These are phyloP conservation scores for Bonia amplexicaulis DNA, from an alignment of 176 grass and related monocot species.

Conservation along the genomic window DNA sequence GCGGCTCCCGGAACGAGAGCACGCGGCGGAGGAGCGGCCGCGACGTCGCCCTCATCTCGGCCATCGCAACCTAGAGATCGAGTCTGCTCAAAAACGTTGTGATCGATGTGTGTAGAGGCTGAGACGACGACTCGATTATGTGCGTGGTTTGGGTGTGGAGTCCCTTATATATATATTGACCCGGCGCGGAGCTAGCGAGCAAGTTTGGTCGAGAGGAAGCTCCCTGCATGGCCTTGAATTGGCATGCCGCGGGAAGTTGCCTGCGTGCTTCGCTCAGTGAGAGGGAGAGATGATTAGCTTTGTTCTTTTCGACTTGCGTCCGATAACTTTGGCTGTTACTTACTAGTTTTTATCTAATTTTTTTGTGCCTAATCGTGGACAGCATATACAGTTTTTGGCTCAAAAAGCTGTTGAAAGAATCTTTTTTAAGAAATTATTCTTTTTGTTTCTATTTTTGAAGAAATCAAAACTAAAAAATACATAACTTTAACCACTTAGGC, in stretches of 20 bases:
- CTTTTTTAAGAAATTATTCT: too few species aligned
- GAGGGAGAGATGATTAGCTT: not conserved
- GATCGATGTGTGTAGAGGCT: not conserved
- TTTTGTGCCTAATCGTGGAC: fast-evolving
- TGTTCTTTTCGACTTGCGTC: too few species aligned
- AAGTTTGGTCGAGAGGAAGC: not conserved
- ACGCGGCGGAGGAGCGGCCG: constrained; percentile 34
- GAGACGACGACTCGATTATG: not conserved
- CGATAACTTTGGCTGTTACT: too few species aligned
- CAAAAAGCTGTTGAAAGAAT: too few species aligned
- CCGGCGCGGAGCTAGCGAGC: not conserved
- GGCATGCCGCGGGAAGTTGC: constrained; percentile 7
- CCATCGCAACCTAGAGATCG: constrained; percentile 9
- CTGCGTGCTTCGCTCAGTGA: not conserved
- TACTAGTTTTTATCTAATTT: too few species aligned
- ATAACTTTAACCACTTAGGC: too few species aligned
- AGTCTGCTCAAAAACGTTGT: not conserved
- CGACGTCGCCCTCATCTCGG: not conserved
- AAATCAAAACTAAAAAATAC: too few species aligned
- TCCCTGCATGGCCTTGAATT: not conserved
- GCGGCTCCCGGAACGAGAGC: constrained; percentile 56
- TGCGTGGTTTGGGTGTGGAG: not conserved
- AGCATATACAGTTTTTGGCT: too few species aligned
- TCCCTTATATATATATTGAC: constrained; percentile 11
- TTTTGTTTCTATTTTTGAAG: too few species aligned